Evolutionary conservation across 345 rosid genomes (phyloP), one percentile per base, ranked within the genome.

Genomic region (Salix viminalis): DNA sequence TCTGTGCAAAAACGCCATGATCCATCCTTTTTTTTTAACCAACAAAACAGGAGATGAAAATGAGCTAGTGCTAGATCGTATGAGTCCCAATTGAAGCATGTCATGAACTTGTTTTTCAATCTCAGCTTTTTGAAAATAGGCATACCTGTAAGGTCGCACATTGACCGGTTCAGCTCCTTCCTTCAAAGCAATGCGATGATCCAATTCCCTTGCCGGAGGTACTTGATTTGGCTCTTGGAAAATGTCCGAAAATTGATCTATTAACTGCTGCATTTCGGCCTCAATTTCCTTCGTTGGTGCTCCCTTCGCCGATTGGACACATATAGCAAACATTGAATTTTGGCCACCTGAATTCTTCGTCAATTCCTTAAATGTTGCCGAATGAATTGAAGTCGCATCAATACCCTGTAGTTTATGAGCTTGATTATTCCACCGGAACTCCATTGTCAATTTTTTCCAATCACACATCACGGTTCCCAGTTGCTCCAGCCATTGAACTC

Each of bases 241-340:
- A 6, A 58, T 19, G 14, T 58, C 28, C 5, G n/a, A 4, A n/a
- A 58, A n/a, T 1, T n/a, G 12, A 7, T n/a, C 3, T 14, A 58
- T 1, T 0, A n/a, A 10, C 1, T 58, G 10, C 4, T 58, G 23
- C 28, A 58, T 58, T 2, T 46, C 19, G 5, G 34, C 34, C 0
- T 3, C 5, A 3, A 32, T 0, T 3, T 3, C 4, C 3, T 3
- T 4, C 34, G 3, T 3, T 14, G 6, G 1, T 3, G 0, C 4
- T 0, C 4, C 2, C 18, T 46, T 14, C 1, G 3, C 32, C 1
- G 12, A n/a, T 58, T n/a, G 13, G 1, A 24, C 1, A 21, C 14
- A 58, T 2, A 58, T 58, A 11, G 12, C 26, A 58, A 21, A 21
- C 28, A 58, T 24, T 9, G 4, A 19, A 1, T 14, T 14, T 3